Conservation (phyloP, 2,329 filamentous ascomycete genomes). For the Dryadomyces quercus-mongolicae region DNA sequence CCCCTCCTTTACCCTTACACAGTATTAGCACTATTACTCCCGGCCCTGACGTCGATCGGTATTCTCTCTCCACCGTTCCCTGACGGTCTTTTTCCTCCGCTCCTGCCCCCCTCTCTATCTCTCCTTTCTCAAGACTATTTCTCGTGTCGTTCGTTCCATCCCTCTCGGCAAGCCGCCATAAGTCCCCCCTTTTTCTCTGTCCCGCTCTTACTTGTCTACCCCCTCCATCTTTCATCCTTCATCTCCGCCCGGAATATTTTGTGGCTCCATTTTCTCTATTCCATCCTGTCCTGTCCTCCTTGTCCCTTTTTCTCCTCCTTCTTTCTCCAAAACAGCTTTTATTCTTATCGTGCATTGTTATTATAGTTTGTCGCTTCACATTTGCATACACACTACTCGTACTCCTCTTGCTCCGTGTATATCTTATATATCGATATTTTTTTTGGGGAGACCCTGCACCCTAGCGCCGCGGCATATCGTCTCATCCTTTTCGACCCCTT, state of each 20-base stretch:
- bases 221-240: not conserved
- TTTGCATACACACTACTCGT: not conserved
- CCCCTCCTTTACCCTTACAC: not conserved
- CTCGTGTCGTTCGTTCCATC: not conserved
- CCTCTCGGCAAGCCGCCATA: not conserved
- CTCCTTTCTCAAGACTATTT: not conserved
- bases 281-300: not conserved
- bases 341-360: not conserved
- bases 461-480: not conserved
- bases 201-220: not conserved
- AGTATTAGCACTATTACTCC: not conserved
- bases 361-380: not conserved
- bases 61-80: slow-evolving; percentile 1
- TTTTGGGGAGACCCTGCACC: not conserved
- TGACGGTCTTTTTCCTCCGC: not conserved
- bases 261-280: not conserved
- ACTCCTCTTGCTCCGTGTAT: not conserved
- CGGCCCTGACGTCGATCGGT: not conserved
- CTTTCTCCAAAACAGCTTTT: not conserved
- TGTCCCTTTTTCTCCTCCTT: not conserved
- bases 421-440: not conserved
- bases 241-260: not conserved
- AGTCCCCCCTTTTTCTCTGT: not conserved
- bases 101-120: not conserved
- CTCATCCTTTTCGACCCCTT: not conserved